Base-by-base conservation (phyloP, 768 basidiomycete genomes). In the Nevesoporus exiguus region DNA sequence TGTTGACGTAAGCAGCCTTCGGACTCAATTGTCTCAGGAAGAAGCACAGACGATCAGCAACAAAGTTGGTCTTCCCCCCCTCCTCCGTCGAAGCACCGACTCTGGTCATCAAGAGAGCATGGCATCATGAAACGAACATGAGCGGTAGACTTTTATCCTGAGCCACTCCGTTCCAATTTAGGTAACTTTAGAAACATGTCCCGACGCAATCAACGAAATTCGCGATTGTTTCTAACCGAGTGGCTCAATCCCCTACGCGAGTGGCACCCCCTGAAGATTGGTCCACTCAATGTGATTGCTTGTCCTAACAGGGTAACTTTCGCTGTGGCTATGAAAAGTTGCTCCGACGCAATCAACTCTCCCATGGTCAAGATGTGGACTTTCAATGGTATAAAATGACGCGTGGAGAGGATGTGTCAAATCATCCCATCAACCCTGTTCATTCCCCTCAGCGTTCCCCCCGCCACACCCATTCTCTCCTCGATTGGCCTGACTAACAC, bases 321-420 rank as follows among this genome's bases (percentile, higher is more conserved):
- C 33, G 27, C 25, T 48, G 60, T 62, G 64, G 63, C 61, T 55
- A 29, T 59, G 56, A 57, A 60, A 57, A 47, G 53, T 52, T 56
- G 39, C 37, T 62, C 44, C 48, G 45, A 67, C 50, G 58, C 68
- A 70, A 68, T 70, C 68, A 56, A 21, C 47, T 45, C 1, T 58
- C 42, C 36, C 55, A 25, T 52, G 58, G 58, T 43, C 56, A 57
- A 44, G 46, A 30, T 47, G 55, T 57, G 48, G 51, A 56, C 45
- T n/a, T 30, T 29, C 33, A 48, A 22, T 31, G 4, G 25, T 55
- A 61, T 58, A 68, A 70, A 68, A 24, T 43, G 47, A 21, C 51
- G 34, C 47, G 33, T 53, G 55, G 24, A 30, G 7, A 27, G n/a
- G 36, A 45, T 13, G 13, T 14, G 14, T 29, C 8, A n/a, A n/a